phyloP scores from a whole-genome alignment of 2,329 filamentous ascomycete species.

The Lanzia echinophila region DNA sequence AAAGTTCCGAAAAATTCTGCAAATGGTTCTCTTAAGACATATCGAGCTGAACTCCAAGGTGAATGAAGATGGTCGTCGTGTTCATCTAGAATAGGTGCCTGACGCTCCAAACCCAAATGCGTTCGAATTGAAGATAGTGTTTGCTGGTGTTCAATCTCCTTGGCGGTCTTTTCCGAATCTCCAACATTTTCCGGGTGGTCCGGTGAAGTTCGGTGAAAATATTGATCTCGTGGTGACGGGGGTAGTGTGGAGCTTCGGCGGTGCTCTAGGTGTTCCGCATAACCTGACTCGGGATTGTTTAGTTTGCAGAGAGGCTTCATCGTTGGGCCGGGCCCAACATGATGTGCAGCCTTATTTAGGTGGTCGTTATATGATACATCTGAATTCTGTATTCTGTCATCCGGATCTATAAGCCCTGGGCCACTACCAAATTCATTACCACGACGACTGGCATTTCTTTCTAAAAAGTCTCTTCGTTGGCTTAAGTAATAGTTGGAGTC shows the following conservation, averaged over 20 bases:
- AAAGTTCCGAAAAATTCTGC: slow-evolving; percentile 65
- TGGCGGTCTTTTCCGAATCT: slow-evolving; percentile 4
- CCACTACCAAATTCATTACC: slow-evolving; percentile 14
- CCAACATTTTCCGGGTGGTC: not conserved
- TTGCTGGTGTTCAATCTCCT: slow-evolving; percentile 11
- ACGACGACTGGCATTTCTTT: not conserved
- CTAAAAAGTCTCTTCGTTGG: slow-evolving; percentile 11
- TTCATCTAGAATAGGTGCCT: slow-evolving; percentile 20
- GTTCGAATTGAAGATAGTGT: slow-evolving; percentile 16
- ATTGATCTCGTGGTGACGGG: not conserved
- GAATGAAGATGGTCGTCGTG: slow-evolving; percentile 29
- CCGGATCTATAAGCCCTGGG: slow-evolving; percentile 15
- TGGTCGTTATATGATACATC: slow-evolving; percentile 13
- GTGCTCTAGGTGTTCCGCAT: slow-evolving; percentile 13
- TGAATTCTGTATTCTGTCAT: slow-evolving; percentile 18
- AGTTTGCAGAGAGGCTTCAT: not conserved
- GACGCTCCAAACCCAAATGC: slow-evolving; percentile 5
- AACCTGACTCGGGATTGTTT: not conserved
- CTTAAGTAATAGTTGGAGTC: no score
- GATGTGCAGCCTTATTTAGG: slow-evolving; percentile 13
- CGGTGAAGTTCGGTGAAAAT: not conserved
- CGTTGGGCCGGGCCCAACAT: slow-evolving; percentile 13
- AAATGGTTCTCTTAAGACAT: slow-evolving; percentile 49
- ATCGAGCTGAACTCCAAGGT: slow-evolving; percentile 48
- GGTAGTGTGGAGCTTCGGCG: not conserved